Evolutionary conservation across 352 stramenopile genomes (phyloP).

Genomic region (Phytophthora sojae): DNA sequence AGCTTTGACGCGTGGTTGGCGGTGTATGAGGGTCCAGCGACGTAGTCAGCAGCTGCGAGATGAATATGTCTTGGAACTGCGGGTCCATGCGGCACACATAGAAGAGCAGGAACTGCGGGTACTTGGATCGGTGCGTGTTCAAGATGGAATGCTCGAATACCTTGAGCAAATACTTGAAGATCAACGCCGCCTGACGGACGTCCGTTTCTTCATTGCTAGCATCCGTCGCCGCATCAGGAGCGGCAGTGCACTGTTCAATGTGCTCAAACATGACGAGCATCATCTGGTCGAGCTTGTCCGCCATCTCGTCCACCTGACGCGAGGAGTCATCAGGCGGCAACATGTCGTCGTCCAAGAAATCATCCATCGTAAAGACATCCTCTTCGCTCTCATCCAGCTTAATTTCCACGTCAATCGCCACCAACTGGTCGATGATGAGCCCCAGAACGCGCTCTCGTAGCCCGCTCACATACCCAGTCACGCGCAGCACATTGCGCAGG

Average conservation of each 20-base stretch:
- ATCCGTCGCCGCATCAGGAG: background rate
- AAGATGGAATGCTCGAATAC: slow-evolving; percentile 88
- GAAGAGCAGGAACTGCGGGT: slow-evolving; percentile 93
- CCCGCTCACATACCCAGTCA: slow-evolving; percentile 70
- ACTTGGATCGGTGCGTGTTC: slow-evolving; percentile 93
- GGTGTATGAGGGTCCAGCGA: slow-evolving; percentile 86
- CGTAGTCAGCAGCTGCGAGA: slow-evolving; percentile 79
- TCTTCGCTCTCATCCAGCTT: slow-evolving; percentile 89
- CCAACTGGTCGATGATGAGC: slow-evolving; percentile 86
- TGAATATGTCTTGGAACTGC: slow-evolving; percentile 86
- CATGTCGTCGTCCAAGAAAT: slow-evolving; percentile 84
- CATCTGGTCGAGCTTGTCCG: slow-evolving; percentile 89
- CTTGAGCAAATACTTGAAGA: slow-evolving; percentile 86
- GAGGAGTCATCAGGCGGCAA: slow-evolving; percentile 54
- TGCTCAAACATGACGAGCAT: slow-evolving; percentile 91
- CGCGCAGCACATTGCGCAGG: slow-evolving; percentile 71
- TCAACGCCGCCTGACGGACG: slow-evolving; percentile 57
- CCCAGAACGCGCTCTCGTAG: slow-evolving; percentile 86
- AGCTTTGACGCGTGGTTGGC: slow-evolving; percentile 92
- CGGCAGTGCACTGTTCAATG: slow-evolving; percentile 53
- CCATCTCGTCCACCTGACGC: slow-evolving; percentile 78
- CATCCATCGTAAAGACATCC: slow-evolving; percentile 85
- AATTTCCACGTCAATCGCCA: slow-evolving; percentile 91
- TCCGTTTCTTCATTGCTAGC: slow-evolving; percentile 34
- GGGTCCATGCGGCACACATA: slow-evolving; percentile 82